Evolutionary conservation across 495 filamentous ascomycete genomes (phyloP).

Genomic region (Aspergillus bridgeri): DNA sequence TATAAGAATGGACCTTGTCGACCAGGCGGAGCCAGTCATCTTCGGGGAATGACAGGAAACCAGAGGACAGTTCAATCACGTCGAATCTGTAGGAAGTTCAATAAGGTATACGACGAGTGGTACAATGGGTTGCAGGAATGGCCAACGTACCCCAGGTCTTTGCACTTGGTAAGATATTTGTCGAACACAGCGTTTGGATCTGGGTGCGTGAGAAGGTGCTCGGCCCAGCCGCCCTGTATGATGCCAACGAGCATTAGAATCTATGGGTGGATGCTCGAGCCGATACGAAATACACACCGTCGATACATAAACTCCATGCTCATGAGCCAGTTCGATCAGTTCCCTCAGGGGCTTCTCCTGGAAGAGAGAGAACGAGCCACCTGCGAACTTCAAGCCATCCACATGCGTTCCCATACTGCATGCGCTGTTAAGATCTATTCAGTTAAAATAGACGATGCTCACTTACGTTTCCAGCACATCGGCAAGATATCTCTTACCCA

Average conservation of each 20-base stretch:
- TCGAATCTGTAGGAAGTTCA: conserved; percentile 40
- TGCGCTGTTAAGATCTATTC: not conserved
- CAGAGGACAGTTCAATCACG: conserved; percentile 52
- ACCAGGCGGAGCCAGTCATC: conserved; percentile 57
- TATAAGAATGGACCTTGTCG: conserved; percentile 49
- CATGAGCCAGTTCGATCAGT: conserved; percentile 52
- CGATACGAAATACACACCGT: conserved; percentile 30
- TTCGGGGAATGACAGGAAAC: conserved; percentile 52
- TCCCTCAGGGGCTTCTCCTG: conserved; percentile 45
- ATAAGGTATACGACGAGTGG: not conserved
- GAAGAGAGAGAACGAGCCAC: conserved; percentile 51
- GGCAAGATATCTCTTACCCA: conserved; percentile 51
- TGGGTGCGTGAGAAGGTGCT: conserved; percentile 51
- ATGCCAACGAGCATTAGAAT: not conserved
- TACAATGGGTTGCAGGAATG: not conserved
- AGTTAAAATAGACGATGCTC: not conserved
- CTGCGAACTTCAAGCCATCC: conserved; percentile 57
- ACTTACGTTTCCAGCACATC: conserved; percentile 51
- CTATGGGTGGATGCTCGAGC: not conserved
- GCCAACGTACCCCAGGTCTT: conserved; percentile 39
- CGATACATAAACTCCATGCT: conserved; percentile 52
- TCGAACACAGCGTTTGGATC: conserved; percentile 44
- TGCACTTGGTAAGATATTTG: conserved; percentile 50
- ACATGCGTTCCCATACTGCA: conserved; percentile 50
- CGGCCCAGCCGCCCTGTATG: conserved; percentile 50